Conservation (phyloP, 176 grass and related monocot species). For the Thinopyrum elongatum region DNA sequence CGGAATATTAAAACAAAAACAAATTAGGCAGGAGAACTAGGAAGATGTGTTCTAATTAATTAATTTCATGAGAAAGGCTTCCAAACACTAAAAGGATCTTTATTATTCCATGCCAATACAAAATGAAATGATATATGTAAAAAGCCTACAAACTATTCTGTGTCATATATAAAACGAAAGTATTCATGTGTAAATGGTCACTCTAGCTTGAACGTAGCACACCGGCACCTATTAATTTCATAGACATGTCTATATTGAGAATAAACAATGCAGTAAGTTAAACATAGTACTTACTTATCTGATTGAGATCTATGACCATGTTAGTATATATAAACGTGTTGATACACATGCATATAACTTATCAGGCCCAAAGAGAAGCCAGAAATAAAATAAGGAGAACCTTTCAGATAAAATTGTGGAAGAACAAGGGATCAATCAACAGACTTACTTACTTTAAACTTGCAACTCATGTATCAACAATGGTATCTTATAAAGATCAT, state of each 20-base stretch:
- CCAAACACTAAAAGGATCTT: not conserved
- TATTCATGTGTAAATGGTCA: not conserved
- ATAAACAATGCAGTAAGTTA: not conserved
- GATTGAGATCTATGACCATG: not conserved
- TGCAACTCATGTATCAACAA: not conserved
- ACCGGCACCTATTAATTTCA: not conserved
- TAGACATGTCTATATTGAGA: not conserved
- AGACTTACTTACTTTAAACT: not conserved
- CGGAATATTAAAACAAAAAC: not conserved
- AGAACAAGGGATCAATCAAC: not conserved
- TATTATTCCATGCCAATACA: conserved; percentile 36
- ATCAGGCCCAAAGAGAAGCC: not conserved
- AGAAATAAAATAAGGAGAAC: not conserved
- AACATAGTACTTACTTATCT: not conserved
- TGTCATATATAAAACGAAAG: not conserved
- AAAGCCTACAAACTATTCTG: not conserved
- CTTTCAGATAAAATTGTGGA: not conserved
- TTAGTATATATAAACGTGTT: not conserved
- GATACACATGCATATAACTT: not conserved
- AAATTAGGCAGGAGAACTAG: not conserved
- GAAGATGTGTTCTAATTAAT: not conserved
- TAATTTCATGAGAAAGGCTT: not conserved
- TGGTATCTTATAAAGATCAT: not conserved
- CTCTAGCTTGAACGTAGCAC: not conserved
- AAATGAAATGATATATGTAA: not conserved